Evolutionary conservation across 1,284 basidiomycete genomes (phyloP), one percentile per base, ranked within the genome.

Genomic region (Thecaphora thlaspeos): DNA sequence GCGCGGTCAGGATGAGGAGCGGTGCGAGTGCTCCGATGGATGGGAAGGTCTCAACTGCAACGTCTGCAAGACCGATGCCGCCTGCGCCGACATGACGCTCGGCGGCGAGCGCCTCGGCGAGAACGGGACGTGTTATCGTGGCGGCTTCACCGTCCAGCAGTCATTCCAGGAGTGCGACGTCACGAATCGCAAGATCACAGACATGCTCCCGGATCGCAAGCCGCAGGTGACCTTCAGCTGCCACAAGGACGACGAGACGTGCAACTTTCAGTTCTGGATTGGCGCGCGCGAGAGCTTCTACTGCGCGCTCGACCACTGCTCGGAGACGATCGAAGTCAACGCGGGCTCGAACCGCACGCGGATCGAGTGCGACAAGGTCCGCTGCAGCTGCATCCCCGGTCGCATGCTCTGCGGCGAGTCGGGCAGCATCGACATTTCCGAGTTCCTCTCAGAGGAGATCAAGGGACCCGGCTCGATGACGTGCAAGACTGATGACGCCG

Each of bases 91-190:
- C 43, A 55, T 70, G 21, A 2, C 52, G n/a, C 47, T 71, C 12
- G 67, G 64, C 3, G 70, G 70, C 37, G 70, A 71, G 18, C 45
- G 55, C 2, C 62, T 72, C 4, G 78, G 80, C 23, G 76, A 79
- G 39, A 89, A 91, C 67, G 93, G 95, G 86, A 90, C 90, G 1
- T 98, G 94, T 79, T 94, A 95, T 82, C 88, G 84, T 51, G 90
- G 89, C 41, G 94, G 94, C 14, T 84, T 89, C 71, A 91, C 91
- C 0, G 88, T 98, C 15, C 88, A 90, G 79, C 87, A 86, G 77
- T 92, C 92, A 71, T 91, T 92, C 78, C 94, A 98, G 78, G 90
- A 95, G 86, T 98, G 94, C 81, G 86, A 96, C 76, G 93, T 98
- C 24, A 97, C 93, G 15, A 65, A 92, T 79, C 86, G 87, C 48